Base-by-base conservation (phyloP, 352 stramenopile genomes). In the Pythium brachiatum region DNA sequence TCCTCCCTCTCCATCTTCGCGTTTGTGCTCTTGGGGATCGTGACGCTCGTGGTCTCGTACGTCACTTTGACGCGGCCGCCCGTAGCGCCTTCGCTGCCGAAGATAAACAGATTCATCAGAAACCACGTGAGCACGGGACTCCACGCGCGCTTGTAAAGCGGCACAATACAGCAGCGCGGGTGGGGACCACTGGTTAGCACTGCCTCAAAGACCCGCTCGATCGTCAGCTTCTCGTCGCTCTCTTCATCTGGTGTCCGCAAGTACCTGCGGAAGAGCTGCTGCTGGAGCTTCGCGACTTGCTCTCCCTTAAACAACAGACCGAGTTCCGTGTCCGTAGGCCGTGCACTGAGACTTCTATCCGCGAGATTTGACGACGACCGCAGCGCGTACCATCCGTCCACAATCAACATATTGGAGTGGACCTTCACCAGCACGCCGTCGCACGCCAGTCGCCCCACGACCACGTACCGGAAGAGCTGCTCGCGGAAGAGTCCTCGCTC, bases 51-150 rank as follows among this genome's bases (percentile, higher is more conserved):
- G 6, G 57, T 70, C 21, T 60, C 43, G 63, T 89, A 92, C 2
- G 72, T 84, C 36, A 92, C 83, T 38, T 88, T 86, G 54, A 80
- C 59, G 18, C 83, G 66, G 6, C 83, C 81, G 16, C 83, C 83
- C 3, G 83, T 92, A 9, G 83, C 83, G 27, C 83, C 83, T 72
- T 90, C 83, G 61, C 83, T 92, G 9, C 70, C 67, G 59, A 86
- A 90, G 48, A 92, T 88, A 58, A 92, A 92, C 16, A 87, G 20
- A 44, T 83, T 88, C 83, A 92, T 90, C 43, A 90, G 66, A 56
- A 90, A 90, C 81, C 81, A 90, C 58, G 83, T 90, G 46, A 87
- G 62, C 31, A 92, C 64, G 9, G 81, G 78, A 56, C 70, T 90
- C 81, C 79, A 92, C 2, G 52, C 36, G n/a, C 68, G 71, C 70